Percentiles rank a stretch among this genome's conserved stretches.
Evolutionary conservation across 2,329 filamentous ascomycete genomes (phyloP).

Genomic region (Colletotrichum scovillei): DNA sequence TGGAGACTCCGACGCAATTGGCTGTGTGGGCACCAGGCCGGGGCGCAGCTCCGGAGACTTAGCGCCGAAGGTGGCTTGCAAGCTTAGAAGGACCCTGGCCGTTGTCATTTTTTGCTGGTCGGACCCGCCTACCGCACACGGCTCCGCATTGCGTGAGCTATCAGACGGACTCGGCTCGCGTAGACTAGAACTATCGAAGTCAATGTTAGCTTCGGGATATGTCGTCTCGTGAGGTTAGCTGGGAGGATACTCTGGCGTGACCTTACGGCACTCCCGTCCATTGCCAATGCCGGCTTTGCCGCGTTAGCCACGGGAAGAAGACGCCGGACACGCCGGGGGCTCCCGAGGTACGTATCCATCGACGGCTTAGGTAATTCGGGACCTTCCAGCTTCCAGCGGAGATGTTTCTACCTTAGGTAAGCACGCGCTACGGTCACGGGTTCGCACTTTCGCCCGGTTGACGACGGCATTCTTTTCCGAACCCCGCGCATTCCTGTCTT

Average conservation of each 20-base stretch:
- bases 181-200: neutral
- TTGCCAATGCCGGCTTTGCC: neutral
- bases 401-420: too few relatives aligned
- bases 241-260: neutral
- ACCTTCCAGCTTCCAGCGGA: too few relatives aligned
- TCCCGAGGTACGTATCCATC: neutral
- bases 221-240: neutral
- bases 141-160: neutral
- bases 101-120: neutral
- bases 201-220: neutral
- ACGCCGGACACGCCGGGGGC: neutral
- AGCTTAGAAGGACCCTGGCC: neutral
- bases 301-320: neutral
- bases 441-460: too few relatives aligned
- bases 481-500: neutral
- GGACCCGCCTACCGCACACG: neutral
- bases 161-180: neutral
- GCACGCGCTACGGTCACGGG: too few relatives aligned
- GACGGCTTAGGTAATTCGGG: neutral
- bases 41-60: neutral
- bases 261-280: neutral
- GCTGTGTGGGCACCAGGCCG: neutral
- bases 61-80: neutral
- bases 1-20: neutral
- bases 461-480: neutral